Percentiles rank a stretch among this genome's conserved stretches.
Evolutionary conservation across 495 filamentous ascomycete species (phyloP).

Genomic region (Cercophora sp.): DNA sequence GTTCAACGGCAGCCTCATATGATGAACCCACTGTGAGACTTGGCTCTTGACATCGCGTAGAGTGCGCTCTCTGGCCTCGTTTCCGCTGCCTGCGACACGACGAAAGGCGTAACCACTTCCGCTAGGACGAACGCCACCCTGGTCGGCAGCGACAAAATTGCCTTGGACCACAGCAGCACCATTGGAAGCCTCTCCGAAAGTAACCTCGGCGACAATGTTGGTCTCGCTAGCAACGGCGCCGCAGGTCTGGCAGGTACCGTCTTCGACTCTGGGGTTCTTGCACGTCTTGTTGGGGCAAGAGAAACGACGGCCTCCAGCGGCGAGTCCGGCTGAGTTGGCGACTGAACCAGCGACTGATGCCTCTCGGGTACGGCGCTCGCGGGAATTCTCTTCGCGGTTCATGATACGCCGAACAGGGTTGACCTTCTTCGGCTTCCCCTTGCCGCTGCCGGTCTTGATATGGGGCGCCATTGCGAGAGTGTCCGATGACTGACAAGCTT

Average conservation of each 20-base stretch:
- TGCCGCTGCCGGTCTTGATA: constrained; percentile 11
- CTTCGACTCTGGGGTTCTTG: constrained; percentile 39
- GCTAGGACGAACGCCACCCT: constrained; percentile 48
- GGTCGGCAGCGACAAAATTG: constrained; percentile 76
- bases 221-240: constrained; percentile 75
- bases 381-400: constrained; percentile 23
- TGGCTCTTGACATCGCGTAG: constrained; percentile 55
- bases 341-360: constrained; percentile 18
- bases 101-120: constrained; percentile 41
- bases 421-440: constrained; percentile 23
- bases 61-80: constrained; percentile 61
- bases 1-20: constrained; percentile 54
- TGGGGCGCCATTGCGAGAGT: constrained; percentile 9
- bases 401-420: constrained; percentile 31
- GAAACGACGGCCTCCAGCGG: neutral
- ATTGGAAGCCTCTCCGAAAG: constrained; percentile 75
- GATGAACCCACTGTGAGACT: constrained; percentile 42
- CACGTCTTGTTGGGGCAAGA: constrained; percentile 14
- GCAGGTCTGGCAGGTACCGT: constrained; percentile 73
- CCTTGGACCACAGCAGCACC: constrained; percentile 92
- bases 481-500: too few relatives aligned
- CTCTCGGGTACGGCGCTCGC: constrained; percentile 23
- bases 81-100: constrained; percentile 35
- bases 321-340: neutral
- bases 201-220: constrained; percentile 86